Conservation (phyloP, 2,329 filamentous ascomycete genomes). For the Falciphora oryzae region DNA sequence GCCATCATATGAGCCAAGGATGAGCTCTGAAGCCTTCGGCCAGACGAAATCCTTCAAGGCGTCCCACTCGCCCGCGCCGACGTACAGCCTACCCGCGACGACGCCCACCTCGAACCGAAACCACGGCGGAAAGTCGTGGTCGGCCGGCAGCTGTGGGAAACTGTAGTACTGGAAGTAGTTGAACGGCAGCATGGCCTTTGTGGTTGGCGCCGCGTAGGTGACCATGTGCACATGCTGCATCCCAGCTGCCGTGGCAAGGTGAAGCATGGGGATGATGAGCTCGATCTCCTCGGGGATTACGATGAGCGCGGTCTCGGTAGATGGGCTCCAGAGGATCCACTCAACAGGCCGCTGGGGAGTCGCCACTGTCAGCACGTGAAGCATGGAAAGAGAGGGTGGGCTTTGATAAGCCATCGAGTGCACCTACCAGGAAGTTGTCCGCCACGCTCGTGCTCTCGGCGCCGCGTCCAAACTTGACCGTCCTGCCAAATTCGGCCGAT, state of each 20-base stretch:
- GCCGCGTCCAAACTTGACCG: conserved; percentile 26
- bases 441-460: too few species aligned
- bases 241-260: conserved; percentile 3
- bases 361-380: conserved; percentile 5
- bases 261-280: conserved; percentile 40
- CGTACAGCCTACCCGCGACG: conserved; percentile 55
- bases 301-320: conserved; percentile 43
- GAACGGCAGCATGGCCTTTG: conserved; percentile 54
- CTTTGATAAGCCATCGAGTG: too few species aligned
- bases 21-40: conserved; percentile 15
- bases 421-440: conserved; percentile 29
- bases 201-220: conserved; percentile 54
- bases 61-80: conserved; percentile 41
- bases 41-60: conserved; percentile 28
- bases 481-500: conserved; percentile 41
- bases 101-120: conserved; percentile 54
- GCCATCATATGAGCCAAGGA: conserved; percentile 2
- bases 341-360: conserved; percentile 40
- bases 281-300: conserved; percentile 61
- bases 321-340: conserved; percentile 53
- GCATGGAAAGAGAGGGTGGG: too few species aligned
- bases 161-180: conserved; percentile 47
- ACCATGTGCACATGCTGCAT: conserved; percentile 25
- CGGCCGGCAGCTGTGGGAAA: conserved; percentile 38
- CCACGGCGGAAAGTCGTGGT: conserved; percentile 42